These are phyloP conservation scores for Pyrus betulifolia DNA, from an alignment of 306 rosid genomes.

Conservation along the genomic window DNA sequence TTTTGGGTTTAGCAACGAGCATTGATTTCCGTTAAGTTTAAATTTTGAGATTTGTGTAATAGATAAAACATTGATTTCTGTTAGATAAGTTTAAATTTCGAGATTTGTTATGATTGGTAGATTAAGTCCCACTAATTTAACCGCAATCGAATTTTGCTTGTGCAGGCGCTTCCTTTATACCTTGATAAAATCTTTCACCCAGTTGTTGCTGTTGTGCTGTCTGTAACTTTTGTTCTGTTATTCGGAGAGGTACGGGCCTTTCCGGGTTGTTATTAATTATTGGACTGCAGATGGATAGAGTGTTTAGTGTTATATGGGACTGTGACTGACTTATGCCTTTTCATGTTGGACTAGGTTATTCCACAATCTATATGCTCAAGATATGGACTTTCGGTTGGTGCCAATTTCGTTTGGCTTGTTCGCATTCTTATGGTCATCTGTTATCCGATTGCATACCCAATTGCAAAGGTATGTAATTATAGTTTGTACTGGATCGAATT, in stretches of 20 bases:
- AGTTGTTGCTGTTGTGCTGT: conserved; percentile 60
- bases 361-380: conserved; percentile 91
- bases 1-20: neutral
- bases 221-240: conserved; percentile 82
- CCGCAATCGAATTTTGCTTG: conserved; percentile 2
- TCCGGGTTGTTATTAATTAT: neutral
- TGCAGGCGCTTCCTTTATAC: conserved; percentile 83
- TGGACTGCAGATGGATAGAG: neutral
- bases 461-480: conserved; percentile 53
- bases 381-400: conserved; percentile 70
- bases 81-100: too few species aligned
- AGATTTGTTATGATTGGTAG: too few species aligned
- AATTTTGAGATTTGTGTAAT: too few species aligned
- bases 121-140: too few species aligned
- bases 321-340: conserved; percentile 19
- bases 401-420: conserved; percentile 76
- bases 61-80: too few species aligned
- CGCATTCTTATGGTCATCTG: conserved; percentile 66
- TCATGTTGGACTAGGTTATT: conserved; percentile 46
- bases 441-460: conserved; percentile 75
- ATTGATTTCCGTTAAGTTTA: neutral
- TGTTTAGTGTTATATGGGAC: neutral
- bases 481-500: neutral
- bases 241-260: conserved; percentile 64
- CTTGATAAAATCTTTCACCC: conserved; percentile 82